Base-by-base conservation (phyloP, 371 early-diverging fungal species). In the Mortierella polycephala region DNA sequence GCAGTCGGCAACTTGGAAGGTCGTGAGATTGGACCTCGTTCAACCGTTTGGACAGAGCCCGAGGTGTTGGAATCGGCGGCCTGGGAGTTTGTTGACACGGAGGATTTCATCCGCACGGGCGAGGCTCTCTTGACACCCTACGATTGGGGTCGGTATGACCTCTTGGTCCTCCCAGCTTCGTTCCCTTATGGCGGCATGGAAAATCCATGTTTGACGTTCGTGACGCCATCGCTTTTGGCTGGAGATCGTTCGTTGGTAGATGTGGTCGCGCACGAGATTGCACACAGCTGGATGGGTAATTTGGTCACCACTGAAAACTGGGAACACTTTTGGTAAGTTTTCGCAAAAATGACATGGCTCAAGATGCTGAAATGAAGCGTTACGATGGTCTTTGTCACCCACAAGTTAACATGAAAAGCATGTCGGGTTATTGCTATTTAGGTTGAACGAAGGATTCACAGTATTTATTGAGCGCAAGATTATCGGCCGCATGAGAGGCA, bases 151-250 rank as follows among this genome's bases (percentile, higher is more conserved):
- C 90, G 94, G 67, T 98, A 98, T 83, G 99, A 98, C 81, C 83
- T 98, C 57, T 86, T 98, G 70, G 92, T 98, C 23, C 86, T 93
- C 41, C 84, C 83, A 11, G 65, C 82, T 47, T 92, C 86, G 67
- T 98, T 88, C 91, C 96, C 97, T 5, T 97, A 92, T 71, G 99
- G 98, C 59, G 98, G 98, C 60, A 99, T 99, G 99, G 99, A 98
- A 87, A 98, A 98, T 85, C 97, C 99, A 11, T 96, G 96, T 75
- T 83, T 98, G 71, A 94, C 94, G 21, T 95, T 94, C 84, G 93
- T 95, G 44, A 94, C 94, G 41, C 94, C 95, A 18, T 94, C 94
- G 20, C 84, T 95, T 30, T 89, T 98, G 68, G 97, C 98, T 23
- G 98, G 98, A 59, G 99, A 99, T 80, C 89, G 94, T 50, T 95